Conservation (phyloP, 345 rosid genomes). For the Dovyalis caffra region DNA sequence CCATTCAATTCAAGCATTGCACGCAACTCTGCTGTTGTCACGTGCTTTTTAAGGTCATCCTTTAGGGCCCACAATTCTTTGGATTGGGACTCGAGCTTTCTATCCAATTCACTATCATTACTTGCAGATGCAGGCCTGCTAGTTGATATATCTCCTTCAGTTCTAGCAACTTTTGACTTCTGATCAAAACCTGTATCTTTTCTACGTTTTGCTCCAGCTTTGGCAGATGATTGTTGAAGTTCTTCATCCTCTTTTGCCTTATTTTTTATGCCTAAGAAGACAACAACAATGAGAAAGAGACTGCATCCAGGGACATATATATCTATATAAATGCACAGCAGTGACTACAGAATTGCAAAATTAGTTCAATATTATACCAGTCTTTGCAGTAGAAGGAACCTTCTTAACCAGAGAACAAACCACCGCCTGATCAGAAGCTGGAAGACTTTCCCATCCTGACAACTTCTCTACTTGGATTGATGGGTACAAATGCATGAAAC, state of each 20-base stretch:
- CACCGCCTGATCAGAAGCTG: constrained; percentile 58
- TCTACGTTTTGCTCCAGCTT: constrained; percentile 54
- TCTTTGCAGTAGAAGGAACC: constrained; percentile 41
- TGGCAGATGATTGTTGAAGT: constrained; percentile 33
- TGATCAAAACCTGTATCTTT: constrained; percentile 38
- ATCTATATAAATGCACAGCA: background rate
- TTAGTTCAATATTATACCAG: constrained; percentile 35
- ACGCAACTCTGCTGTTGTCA: constrained; percentile 65
- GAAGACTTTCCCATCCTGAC: constrained; percentile 73
- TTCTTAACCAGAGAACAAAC: constrained; percentile 51
- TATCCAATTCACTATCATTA: constrained; percentile 36
- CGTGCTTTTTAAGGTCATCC: constrained; percentile 80
- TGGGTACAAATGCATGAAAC: constrained; percentile 56
- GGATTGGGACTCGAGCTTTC: constrained; percentile 66
- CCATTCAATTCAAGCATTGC: constrained; percentile 73
- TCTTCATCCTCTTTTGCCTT: constrained; percentile 34
- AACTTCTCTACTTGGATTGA: constrained; percentile 59
- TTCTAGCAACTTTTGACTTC: constrained; percentile 57
- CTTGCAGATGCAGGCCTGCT: constrained; percentile 30
- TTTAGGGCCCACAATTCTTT: constrained; percentile 85
- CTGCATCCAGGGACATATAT: constrained; percentile 2
- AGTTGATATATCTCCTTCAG: constrained; percentile 42
- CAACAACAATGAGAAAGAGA: constrained; percentile 16
- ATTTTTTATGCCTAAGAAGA: constrained; percentile 29
- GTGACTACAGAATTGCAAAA: background rate